Percentiles rank a stretch among this genome's conserved stretches.
Conservation (phyloP, 2,329 filamentous ascomycete species). For the Zymoseptoria passerinii region DNA sequence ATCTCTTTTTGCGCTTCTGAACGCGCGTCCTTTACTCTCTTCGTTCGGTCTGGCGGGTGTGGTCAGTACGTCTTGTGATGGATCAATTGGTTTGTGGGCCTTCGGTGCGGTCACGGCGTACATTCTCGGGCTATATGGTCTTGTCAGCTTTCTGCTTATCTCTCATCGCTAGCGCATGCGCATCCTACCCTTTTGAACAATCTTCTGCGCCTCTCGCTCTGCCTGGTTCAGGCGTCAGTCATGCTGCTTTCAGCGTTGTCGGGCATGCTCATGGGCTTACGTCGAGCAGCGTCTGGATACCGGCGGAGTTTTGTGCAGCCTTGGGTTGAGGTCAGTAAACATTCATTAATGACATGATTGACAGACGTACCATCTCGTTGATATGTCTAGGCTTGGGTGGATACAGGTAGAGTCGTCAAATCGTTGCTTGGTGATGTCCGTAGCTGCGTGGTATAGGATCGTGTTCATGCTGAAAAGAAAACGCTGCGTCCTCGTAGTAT, state of each 20-base stretch:
- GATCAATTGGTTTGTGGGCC: conserved; percentile 1
- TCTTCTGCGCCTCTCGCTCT: conserved; percentile 97
- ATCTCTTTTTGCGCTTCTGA: conserved; percentile 97
- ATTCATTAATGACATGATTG: neutral
- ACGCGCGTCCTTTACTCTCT: conserved; percentile 92
- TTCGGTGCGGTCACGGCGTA: conserved; percentile 37
- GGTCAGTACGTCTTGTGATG: conserved; percentile 8
- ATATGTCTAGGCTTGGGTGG: neutral
- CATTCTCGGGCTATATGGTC: conserved; percentile 73
- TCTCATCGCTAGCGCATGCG: neutral
- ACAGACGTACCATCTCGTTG: conserved; percentile 13
- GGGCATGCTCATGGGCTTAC: conserved; percentile 48
- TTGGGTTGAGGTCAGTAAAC: conserved; percentile 32
- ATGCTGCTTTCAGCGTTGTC: conserved; percentile 6
- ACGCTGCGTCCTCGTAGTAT: too few relatives aligned
- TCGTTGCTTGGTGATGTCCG: neutral
- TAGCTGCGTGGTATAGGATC: too few relatives aligned
- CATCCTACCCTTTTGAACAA: conserved; percentile 83
- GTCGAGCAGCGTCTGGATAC: conserved; percentile 97
- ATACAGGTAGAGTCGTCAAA: neutral
- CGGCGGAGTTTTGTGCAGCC: conserved; percentile 97
- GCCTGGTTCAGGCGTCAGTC: conserved; percentile 54
- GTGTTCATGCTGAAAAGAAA: too few relatives aligned
- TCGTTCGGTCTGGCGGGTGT: conserved; percentile 65
- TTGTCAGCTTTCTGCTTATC: conserved; percentile 35